Base-by-base conservation (phyloP, 805 yeast species). In the Yamadazyma olivae region DNA sequence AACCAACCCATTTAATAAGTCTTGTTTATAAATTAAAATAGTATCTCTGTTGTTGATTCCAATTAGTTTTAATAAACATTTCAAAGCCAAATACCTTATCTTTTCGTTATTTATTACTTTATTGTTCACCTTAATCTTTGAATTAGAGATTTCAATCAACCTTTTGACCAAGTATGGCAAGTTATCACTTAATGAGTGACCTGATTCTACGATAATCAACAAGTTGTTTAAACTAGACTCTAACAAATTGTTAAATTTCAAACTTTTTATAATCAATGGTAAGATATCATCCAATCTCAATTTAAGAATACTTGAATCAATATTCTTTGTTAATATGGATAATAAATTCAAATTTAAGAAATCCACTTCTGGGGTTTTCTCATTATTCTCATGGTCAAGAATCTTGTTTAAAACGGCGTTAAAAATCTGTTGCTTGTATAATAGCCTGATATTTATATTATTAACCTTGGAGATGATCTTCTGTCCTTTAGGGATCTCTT, bases 361-460 rank as follows among this genome's bases (percentile, higher is more conserved):
- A 6, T 16, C 7, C 9, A 8, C n/a, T 6, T 15, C 12, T 7
- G 19, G 6, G 6, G 30, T 6, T 27, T 6, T 9, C 3, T 41
- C 32, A 1, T 45, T 49, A 5, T 47, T 33, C 18, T 49, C 46
- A 8, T 27, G 6, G 53, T 74, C 57, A 0, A 58, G 53, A 6
- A 83, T 75, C 21, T 88, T 54, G 20, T 54, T 57, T 5, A 87
- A 67, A 1, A 79, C 62, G 6, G 68, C 60, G 40, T 77, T 76
- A 53, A 88, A 87, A 17, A 86, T 70, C 44, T 80, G 80, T 52
- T 93, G 99, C 53, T 88, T 88, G 69, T 83, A 87, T 17, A 93
- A 67, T 30, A 75, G 57, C 40, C 84, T 74, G 14, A 83, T 74
- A 40, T 80, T 77, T 37, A 83, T 69, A 43, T 78, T 78, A 43